These are phyloP conservation scores for Murraya paniculata DNA, from an alignment of 345 rosid genomes.

Conservation along the genomic window DNA sequence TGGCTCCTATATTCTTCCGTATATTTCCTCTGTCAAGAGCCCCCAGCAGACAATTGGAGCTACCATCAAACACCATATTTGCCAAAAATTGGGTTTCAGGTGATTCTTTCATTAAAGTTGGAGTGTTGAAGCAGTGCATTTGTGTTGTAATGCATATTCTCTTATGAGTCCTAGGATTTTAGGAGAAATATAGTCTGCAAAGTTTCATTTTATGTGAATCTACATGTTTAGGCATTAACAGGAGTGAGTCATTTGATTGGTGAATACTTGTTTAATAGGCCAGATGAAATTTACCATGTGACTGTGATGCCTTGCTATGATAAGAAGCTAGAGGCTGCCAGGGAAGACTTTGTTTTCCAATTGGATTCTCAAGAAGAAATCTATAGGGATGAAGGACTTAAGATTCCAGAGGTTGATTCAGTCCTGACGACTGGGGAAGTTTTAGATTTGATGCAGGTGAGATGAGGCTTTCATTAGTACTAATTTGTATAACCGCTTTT, in stretches of 20 bases:
- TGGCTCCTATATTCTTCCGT: conserved; percentile 82
- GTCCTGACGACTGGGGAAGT: conserved; percentile 92
- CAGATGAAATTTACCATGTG: conserved; percentile 81
- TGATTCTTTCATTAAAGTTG: conserved; percentile 17
- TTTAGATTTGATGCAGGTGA: conserved; percentile 79
- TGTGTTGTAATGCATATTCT: background rate
- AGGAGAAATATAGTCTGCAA: background rate
- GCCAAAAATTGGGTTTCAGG: conserved; percentile 75
- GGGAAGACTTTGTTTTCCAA: conserved; percentile 78
- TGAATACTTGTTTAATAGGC: conserved; percentile 45
- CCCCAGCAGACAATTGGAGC: conserved; percentile 94
- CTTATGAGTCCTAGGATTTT: background rate
- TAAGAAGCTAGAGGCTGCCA: conserved; percentile 92
- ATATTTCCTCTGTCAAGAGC: conserved; percentile 88
- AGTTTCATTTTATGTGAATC: background rate
- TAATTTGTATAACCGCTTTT: conserved; percentile 2
- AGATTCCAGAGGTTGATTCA: conserved; percentile 83
- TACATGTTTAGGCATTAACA: background rate
- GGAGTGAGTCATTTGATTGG: conserved; percentile 9
- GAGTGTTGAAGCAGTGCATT: background rate
- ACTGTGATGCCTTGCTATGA: conserved; percentile 98
- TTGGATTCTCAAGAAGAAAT: conserved; percentile 37
- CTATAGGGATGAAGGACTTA: conserved; percentile 17
- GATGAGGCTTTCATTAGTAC: conserved; percentile 11
- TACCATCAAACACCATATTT: conserved; percentile 63